Percentiles rank a stretch among this genome's conserved stretches.
These are phyloP conservation scores for Plantago ovata DNA, from an alignment of 257 asterid genomes.

Conservation along the genomic window DNA sequence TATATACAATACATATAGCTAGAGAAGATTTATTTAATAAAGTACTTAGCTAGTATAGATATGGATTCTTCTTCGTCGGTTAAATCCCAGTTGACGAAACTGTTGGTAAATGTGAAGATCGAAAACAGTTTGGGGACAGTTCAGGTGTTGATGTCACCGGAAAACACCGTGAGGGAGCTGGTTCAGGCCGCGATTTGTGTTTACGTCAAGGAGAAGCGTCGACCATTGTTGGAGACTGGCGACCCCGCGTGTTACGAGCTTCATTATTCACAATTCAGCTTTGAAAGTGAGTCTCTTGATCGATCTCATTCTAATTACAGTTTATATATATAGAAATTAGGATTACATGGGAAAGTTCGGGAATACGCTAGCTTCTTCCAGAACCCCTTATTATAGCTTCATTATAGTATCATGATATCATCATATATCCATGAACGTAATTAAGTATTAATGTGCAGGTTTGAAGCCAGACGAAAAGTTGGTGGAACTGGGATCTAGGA, in stretches of 20 bases:
- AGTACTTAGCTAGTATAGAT: no score
- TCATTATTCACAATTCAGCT: constrained; percentile 53
- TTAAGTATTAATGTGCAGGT: constrained; percentile 29
- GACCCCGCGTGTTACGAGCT: constrained; percentile 41
- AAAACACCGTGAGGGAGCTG: constrained; percentile 45
- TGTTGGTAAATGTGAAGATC: constrained; percentile 47
- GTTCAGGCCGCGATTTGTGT: constrained; percentile 42
- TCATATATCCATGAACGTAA: neutral
- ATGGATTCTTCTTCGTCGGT: neutral
- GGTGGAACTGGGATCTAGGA: constrained; percentile 44
- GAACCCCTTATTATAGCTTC: no score
- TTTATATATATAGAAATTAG: no score
- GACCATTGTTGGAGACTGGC: constrained; percentile 37
- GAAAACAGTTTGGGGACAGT: constrained; percentile 56
- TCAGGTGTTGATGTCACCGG: constrained; percentile 55
- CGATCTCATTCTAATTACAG: neutral
- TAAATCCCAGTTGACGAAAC: constrained; percentile 26
- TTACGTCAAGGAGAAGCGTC: constrained; percentile 53
- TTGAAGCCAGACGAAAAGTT: constrained; percentile 42
- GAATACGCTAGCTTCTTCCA: no score
- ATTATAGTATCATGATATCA: no score
- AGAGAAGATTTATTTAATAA: no score
- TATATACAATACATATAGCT: no score
- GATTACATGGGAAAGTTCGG: no score
- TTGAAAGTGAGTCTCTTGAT: constrained; percentile 38